Evolutionary conservation across 495 filamentous ascomycete genomes (phyloP), one percentile per base, ranked within the genome.

Genomic region (Neurospora sp.): DNA sequence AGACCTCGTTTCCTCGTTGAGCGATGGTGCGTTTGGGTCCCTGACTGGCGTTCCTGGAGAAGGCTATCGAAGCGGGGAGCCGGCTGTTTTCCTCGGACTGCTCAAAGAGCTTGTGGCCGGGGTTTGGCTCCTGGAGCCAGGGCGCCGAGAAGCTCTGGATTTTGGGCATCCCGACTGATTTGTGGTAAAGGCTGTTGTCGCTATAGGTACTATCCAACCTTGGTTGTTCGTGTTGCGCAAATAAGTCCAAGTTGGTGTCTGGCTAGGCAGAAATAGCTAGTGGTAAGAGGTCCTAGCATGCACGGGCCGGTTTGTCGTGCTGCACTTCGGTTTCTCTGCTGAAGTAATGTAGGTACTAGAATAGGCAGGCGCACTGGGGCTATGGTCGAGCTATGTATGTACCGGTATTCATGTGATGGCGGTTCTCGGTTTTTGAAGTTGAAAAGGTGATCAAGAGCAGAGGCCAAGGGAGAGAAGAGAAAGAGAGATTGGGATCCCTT

Each of bases 141-240:
- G 87, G 83, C 37, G 94, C 93, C 77, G 92, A 93, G 80, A 92
- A 94, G 79, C 88, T 89, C 77, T 91, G 87, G 75, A 95, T 89
- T 79, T 88, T 91, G 14, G 92, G 92, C 94, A 97, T 97, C 70
- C 53, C 53, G 53, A 35, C 71, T 68, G 69, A 27, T 73, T 48
- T 31, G 40, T 41, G 69, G 40, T 71, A 41, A 69, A 27, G 37
- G 41, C 53, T 65, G 6, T 65, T 35, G 53, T 65, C 53, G 53
- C 27, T 65, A 61, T 61, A 27, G 27, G 27, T 27, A 35, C 53
- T 35, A 65, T 65, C 53, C 53, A 65, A 65, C 22, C 53, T 27
- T 65, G 53, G 27, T 18, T 27, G 27, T 31, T 16, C 14, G 27
- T 65, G 53, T 9, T 18, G 53, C 53, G 53, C 27, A 65, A 44